Evolutionary conservation across 257 asterid genomes (phyloP).

Genomic region (Penstemon newberryi): DNA sequence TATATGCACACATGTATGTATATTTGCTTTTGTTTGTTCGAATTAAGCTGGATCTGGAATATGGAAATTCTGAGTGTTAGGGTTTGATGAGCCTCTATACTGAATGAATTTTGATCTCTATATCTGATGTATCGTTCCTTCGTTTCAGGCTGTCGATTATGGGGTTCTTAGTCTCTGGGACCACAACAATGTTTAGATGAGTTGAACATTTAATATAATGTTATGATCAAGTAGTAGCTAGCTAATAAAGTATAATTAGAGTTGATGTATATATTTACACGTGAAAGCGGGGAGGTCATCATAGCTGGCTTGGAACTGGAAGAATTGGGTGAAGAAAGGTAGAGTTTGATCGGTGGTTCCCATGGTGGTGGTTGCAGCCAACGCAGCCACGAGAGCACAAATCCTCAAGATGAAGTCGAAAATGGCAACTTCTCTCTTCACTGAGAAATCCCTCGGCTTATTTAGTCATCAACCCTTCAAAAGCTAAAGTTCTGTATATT

Average conservation of each 20-base stretch:
- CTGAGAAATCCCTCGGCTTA: constrained; percentile 4
- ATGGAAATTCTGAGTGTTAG: constrained; percentile 1
- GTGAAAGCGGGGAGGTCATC: constrained; percentile 48
- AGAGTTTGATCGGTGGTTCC: constrained; percentile 56
- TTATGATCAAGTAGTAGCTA: too few species aligned
- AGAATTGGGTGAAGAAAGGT: constrained; percentile 54
- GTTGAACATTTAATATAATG: too few species aligned
- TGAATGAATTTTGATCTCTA: not conserved
- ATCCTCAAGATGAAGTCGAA: constrained; percentile 47
- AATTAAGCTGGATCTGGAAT: constrained; percentile 32
- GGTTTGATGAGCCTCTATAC: not conserved
- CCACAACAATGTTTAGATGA: constrained; percentile 20
- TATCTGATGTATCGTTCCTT: constrained; percentile 17
- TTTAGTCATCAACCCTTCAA: constrained; percentile 17
- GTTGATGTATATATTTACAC: constrained; percentile 21
- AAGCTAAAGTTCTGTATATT: constrained; percentile 24
- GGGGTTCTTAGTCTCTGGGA: constrained; percentile 71
- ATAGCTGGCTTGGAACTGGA: constrained; percentile 59
- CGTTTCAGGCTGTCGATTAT: constrained; percentile 66
- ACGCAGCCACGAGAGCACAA: constrained; percentile 40
- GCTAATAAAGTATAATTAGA: too few species aligned
- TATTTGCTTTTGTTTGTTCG: constrained; percentile 21
- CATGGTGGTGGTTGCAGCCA: constrained; percentile 49
- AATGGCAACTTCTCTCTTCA: constrained; percentile 40
- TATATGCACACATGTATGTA: not conserved